A percentile compares a stretch with the other conserved stretches of the same genome.
phyloP scores from a whole-genome alignment of 768 basidiomycete genomes.

The Collybiopsis confluens region DNA sequence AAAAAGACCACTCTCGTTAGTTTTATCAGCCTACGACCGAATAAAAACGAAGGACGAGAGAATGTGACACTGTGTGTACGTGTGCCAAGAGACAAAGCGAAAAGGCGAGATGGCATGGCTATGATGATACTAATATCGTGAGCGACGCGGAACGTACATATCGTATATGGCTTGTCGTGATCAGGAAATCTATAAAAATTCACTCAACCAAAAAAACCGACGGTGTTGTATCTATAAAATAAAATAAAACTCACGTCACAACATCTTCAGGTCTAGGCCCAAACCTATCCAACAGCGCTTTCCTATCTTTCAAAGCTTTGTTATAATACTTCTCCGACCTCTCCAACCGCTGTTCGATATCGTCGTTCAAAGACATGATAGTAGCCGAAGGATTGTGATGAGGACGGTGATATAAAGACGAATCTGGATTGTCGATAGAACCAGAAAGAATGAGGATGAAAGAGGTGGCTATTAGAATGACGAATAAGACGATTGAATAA shows the following conservation, averaged over 20 bases:
- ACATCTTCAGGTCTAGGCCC: background rate
- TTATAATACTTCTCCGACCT: background rate
- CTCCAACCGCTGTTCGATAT: background rate
- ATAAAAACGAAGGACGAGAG: too few relatives aligned
- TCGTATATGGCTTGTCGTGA: conserved; percentile 1
- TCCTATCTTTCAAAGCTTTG: background rate
- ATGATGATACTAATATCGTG: too few relatives aligned
- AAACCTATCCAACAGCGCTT: background rate
- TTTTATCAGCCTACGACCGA: too few relatives aligned
- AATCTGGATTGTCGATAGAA: too few relatives aligned
- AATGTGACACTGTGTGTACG: too few relatives aligned
- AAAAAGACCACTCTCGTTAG: too few relatives aligned
- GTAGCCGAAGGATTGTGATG: background rate
- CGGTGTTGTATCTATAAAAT: background rate
- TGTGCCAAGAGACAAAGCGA: too few relatives aligned
- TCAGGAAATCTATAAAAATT: background rate
- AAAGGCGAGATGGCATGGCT: too few relatives aligned
- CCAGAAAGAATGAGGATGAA: conserved; percentile 1
- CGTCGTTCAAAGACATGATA: background rate
- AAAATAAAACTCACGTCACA: background rate
- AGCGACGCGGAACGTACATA: background rate
- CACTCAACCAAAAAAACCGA: background rate
- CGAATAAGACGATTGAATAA: background rate
- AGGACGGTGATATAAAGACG: too few relatives aligned
- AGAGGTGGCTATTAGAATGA: background rate